Base-by-base conservation (phyloP, 345 rosid species). In the Aquilaria yunnanensis region DNA sequence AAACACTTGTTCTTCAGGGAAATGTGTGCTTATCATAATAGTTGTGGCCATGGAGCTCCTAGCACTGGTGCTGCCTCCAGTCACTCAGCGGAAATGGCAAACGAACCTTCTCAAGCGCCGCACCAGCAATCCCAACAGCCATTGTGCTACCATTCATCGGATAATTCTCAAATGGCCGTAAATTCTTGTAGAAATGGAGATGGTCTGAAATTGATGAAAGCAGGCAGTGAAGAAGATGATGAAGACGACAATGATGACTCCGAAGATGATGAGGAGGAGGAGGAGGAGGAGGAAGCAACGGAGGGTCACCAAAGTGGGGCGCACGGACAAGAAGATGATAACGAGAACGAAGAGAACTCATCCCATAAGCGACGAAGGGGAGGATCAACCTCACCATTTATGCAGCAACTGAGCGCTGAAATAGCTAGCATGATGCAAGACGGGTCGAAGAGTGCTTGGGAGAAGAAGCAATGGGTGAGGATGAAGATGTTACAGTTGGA, bases 21-120 rank as follows among this genome's bases (percentile, higher is more conserved):
- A 75, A 94, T 94, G 99, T 94, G 99, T 73, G 95, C 96, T 69
- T 94, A 94, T 46, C 99, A 94, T 55, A 90, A 72, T 64, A 91
- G 93, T 57, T 94, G 96, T 59, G 86, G 84, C 41, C 96, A 90
- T 76, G 82, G 66, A 23, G 32, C 70, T 8, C 47, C 47, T 45
- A 72, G 61, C 10, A 77, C 74, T 51, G 64, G 63, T 37, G 50
- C 65, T 1, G 78, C 68, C 60, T 66, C 69, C 12, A 75, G 63
- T 54, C 84, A 70, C 46, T 81, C 85, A 1, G 68, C 83, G 0
- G 84, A 80, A 60, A 57, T 63, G 37, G 65, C 72, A 12, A 37
- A 37, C 5, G 83, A 78, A 14, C 76, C 70, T 6, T 60, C 76
- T 23, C 84, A 63, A 47, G 32, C 57, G 37, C 82, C 71, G 49